Evolutionary conservation across 129 eudicot genomes (phyloP).

Genomic region (Flaveria linearis): DNA sequence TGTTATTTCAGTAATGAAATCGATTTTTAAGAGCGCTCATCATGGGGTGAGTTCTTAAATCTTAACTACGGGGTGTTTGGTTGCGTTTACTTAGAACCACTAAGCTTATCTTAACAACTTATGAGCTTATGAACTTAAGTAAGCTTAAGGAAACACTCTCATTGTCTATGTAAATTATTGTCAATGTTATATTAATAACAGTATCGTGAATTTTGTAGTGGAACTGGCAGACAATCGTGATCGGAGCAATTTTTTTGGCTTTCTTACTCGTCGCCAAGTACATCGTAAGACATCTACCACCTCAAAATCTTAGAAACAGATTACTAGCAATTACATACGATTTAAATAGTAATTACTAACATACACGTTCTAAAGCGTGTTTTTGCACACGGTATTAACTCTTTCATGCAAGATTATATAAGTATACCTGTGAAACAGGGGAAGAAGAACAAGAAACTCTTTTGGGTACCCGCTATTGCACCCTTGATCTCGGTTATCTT

Average conservation of each 20-base stretch:
- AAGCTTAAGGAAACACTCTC: not conserved
- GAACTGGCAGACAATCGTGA: conserved; percentile 88
- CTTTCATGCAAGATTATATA: not conserved
- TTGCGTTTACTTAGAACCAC: not conserved
- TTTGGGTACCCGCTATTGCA: conserved; percentile 90
- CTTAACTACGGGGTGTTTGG: not conserved
- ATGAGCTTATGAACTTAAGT: not conserved
- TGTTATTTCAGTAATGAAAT: conserved; percentile 64
- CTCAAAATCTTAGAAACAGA: not conserved
- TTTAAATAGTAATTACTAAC: not conserved
- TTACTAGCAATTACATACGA: no score
- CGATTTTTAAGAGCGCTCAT: conserved; percentile 52
- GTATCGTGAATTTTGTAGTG: conserved; percentile 48
- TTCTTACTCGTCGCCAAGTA: conserved; percentile 69
- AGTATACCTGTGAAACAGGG: conserved; percentile 48
- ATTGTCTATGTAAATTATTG: not conserved
- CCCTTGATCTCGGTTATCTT: conserved; percentile 74
- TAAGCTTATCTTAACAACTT: no score
- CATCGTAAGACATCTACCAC: conserved; percentile 49
- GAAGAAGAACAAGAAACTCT: conserved; percentile 78
- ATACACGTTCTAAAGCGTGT: not conserved
- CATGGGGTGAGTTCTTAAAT: conserved; percentile 61
- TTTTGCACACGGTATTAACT: not conserved
- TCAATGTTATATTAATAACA: not conserved
- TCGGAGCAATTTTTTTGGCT: conserved; percentile 63